Evolutionary conservation across 306 rosid genomes (phyloP).

Genomic region (Citrullus amarus): DNA sequence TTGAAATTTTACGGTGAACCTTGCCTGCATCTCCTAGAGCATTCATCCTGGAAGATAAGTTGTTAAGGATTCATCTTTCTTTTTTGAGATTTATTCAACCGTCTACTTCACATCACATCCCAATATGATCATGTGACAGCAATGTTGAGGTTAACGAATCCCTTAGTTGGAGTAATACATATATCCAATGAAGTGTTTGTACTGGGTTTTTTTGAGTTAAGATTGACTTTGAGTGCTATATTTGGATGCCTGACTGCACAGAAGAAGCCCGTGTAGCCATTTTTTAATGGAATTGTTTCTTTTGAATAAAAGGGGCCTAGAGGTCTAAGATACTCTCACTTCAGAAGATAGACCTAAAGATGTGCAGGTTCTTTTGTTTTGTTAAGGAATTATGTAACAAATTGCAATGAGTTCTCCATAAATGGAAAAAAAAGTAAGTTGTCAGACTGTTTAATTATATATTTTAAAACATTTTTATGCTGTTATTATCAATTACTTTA

Average conservation of each 20-base stretch:
- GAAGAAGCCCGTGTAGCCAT: slow-evolving; percentile 4
- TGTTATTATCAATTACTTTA: neutral
- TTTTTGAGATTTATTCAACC: neutral
- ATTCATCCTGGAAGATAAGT: slow-evolving; percentile 1
- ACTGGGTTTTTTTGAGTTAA: neutral
- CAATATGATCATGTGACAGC: neutral
- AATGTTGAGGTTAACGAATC: neutral
- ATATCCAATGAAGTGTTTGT: neutral
- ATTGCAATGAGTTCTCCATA: slow-evolving; percentile 31
- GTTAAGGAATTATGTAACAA: slow-evolving; percentile 31
- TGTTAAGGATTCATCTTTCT: neutral
- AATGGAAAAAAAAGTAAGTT: slow-evolving; percentile 44
- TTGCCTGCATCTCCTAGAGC: neutral
- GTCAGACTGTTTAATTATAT: slow-evolving; percentile 14
- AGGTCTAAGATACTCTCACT: neutral
- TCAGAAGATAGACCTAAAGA: slow-evolving; percentile 23
- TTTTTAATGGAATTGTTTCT: neutral
- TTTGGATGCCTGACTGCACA: neutral
- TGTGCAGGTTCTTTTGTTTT: slow-evolving; percentile 33
- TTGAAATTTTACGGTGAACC: neutral
- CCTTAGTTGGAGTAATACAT: neutral
- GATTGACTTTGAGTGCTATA: neutral
- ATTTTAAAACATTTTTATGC: slow-evolving; percentile 1
- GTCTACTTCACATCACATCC: neutral
- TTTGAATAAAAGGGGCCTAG: neutral